Evolutionary conservation across 2,329 filamentous ascomycete genomes (phyloP), one percentile per base, ranked within the genome.

Genomic region (Cordyceps tenuipes): DNA sequence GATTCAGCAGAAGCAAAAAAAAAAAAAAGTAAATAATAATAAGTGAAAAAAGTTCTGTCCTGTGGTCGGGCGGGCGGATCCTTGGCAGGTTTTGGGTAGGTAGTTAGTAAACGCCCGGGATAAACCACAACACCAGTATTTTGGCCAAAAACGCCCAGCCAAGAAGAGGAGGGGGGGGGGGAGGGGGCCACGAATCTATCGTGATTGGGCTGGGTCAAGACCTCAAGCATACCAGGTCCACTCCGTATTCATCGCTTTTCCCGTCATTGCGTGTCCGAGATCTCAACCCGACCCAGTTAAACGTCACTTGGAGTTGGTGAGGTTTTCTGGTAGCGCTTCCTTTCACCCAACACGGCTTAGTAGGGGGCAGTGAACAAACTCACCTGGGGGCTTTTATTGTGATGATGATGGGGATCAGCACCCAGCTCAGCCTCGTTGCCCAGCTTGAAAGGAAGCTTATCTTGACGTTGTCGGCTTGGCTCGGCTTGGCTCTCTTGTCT

Each of bases 331-430:
- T 47, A 39, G 57, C 57, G 57, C 43, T 13, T 12, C 57, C 47
- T 59, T n/a, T n/a, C 26, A 36, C 49, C 52, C 2, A 19, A 59
- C 52, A 59, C 48, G 57, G 57, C 21, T 59, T 59, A 59, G 57
- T 53, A 59, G 13, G 9, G 23, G 23, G 23, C n/a, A 23, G 23
- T 23, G 3, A 23, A 23, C 23, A 23, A 23, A 23, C 23, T 23
- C 23, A 23, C 23, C 51, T n/a, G n/a, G 44, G 19, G 39, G 52
- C n/a, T 21, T n/a, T 21, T 10, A 17, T 13, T 23, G 23, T 10
- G 19, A 9, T 21, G n/a, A 21, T 10, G 51, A 29, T 29, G 29
- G 43, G 51, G 51, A 44, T 44, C 51, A 31, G 7, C 15, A 19
- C 41, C 10, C 39, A 51, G 56, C 31, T 58, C 29, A 58, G 56